phyloP scores from a whole-genome alignment of 2,329 filamentous ascomycete species.

The Fonsecaea pedrosoi region DNA sequence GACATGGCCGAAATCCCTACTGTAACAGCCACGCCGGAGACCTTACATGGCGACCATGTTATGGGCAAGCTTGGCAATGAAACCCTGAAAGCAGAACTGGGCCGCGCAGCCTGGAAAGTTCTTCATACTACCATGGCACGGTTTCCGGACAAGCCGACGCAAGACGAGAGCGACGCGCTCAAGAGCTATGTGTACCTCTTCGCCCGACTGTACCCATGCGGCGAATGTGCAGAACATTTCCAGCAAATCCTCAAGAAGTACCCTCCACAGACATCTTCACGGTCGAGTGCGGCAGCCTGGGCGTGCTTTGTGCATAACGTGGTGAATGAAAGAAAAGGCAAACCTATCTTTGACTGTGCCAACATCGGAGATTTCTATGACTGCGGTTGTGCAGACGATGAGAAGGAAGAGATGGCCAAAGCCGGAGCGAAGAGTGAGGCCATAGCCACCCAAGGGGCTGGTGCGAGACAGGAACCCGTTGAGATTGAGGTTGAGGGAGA shows the following conservation, averaged over 20 bases:
- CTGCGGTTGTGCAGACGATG: slow-evolving; percentile 68
- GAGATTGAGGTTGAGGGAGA: slow-evolving; percentile 40
- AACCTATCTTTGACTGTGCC: slow-evolving; percentile 67
- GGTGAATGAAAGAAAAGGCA: slow-evolving; percentile 67
- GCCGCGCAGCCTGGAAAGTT: slow-evolving; percentile 70
- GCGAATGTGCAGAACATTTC: slow-evolving; percentile 71
- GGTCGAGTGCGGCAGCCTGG: slow-evolving; percentile 69
- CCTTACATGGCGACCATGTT: slow-evolving; percentile 53
- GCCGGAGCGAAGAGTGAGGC: slow-evolving; percentile 33
- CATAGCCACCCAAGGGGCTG: slow-evolving; percentile 30
- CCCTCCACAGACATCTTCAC: slow-evolving; percentile 68
- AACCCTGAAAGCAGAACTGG: slow-evolving; percentile 65
- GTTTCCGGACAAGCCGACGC: slow-evolving; percentile 67
- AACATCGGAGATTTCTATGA: slow-evolving; percentile 72
- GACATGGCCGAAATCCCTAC: slow-evolving; percentile 17
- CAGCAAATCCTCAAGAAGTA: slow-evolving; percentile 66
- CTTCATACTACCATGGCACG: slow-evolving; percentile 71
- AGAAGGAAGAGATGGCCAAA: slow-evolving; percentile 44
- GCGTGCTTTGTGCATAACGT: slow-evolving; percentile 71
- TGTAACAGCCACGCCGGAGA: slow-evolving; percentile 38
- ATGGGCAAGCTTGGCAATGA: slow-evolving; percentile 58
- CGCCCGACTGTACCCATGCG: slow-evolving; percentile 69
- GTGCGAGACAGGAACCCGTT: slow-evolving; percentile 26
- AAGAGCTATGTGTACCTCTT: slow-evolving; percentile 69
- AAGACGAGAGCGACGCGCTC: slow-evolving; percentile 66